Evolutionary conservation across 192 early-diverging fungal genomes (phyloP).

Genomic region (Allomyces macrogynus): DNA sequence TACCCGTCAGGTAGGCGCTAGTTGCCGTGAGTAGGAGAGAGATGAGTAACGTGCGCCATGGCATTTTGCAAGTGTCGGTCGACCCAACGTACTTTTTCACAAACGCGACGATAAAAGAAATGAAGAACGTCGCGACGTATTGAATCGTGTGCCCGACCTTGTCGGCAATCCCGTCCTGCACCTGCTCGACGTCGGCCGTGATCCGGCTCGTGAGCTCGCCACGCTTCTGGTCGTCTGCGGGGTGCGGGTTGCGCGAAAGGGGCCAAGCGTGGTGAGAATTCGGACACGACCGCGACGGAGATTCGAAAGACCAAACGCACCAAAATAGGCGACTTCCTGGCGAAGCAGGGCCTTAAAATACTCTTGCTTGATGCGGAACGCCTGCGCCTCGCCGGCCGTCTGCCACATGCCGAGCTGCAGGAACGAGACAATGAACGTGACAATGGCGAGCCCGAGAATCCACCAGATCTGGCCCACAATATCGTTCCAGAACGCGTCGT

Average conservation of each 20-base stretch:
- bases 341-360: slow-evolving; percentile 63
- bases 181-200: slow-evolving; percentile 59
- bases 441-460: not conserved
- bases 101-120: slow-evolving; percentile 60
- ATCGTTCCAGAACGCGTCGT: not conserved
- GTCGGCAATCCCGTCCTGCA: slow-evolving; percentile 75
- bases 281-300: too few relatives aligned
- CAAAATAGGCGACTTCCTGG: slow-evolving; percentile 80
- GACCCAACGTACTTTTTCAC: slow-evolving; percentile 10
- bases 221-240: slow-evolving; percentile 26
- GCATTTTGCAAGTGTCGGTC: not conserved
- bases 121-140: slow-evolving; percentile 40
- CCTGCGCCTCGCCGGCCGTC: slow-evolving; percentile 27
- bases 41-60: slow-evolving; percentile 7
- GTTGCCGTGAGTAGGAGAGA: slow-evolving; percentile 45
- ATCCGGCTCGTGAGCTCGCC: slow-evolving; percentile 75
- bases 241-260: too few relatives aligned
- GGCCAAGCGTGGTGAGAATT: too few relatives aligned
- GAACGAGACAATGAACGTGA: not conserved
- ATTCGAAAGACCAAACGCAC: too few relatives aligned
- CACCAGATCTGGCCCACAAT: not conserved
- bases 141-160: slow-evolving; percentile 57
- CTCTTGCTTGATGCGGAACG: slow-evolving; percentile 48
- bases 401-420: not conserved
- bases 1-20: slow-evolving; percentile 9